Evolutionary conservation across 2,329 filamentous ascomycete genomes (phyloP).

Genomic region (Colletotrichum cordylinicola): DNA sequence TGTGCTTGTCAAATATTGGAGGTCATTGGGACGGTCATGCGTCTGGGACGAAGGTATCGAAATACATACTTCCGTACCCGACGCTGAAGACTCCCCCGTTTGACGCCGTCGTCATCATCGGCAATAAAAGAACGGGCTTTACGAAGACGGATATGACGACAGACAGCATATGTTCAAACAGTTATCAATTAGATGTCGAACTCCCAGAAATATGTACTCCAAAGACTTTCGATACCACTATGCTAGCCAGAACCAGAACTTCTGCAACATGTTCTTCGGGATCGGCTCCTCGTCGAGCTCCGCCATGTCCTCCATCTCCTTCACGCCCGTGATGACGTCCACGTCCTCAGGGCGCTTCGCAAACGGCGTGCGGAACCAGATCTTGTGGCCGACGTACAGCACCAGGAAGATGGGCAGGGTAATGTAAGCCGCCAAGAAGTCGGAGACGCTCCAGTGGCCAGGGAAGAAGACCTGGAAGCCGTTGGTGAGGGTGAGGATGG

Average conservation of each 20-base stretch:
- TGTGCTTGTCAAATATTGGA: neutral
- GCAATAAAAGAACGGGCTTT: neutral
- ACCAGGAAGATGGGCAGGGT: slow-evolving; percentile 66
- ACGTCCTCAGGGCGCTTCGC: slow-evolving; percentile 52
- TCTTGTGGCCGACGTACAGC: slow-evolving; percentile 68
- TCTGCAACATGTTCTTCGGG: slow-evolving; percentile 56
- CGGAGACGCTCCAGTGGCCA: slow-evolving; percentile 63
- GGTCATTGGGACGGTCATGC: neutral
- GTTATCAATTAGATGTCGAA: neutral
- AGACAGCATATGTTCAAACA: neutral
- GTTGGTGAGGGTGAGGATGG: slow-evolving; percentile 72
- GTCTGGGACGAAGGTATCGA: neutral
- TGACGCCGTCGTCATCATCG: neutral
- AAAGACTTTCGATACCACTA: slow-evolving; percentile 25
- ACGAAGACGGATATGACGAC: neutral
- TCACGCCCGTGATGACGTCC: slow-evolving; percentile 63
- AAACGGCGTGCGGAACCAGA: slow-evolving; percentile 49
- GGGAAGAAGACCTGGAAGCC: slow-evolving; percentile 79
- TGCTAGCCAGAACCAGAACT: slow-evolving; percentile 62
- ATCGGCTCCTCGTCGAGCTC: slow-evolving; percentile 51
- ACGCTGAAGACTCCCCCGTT: neutral
- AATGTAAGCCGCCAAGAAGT: slow-evolving; percentile 71
- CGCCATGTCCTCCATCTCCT: slow-evolving; percentile 66
- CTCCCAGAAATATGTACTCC: neutral
- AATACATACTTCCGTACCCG: neutral